A percentile compares a stretch with the other conserved stretches of the same genome.
Evolutionary conservation across 2,329 filamentous ascomycete genomes (phyloP).

Genomic region (Dichotomopilus funicola): DNA sequence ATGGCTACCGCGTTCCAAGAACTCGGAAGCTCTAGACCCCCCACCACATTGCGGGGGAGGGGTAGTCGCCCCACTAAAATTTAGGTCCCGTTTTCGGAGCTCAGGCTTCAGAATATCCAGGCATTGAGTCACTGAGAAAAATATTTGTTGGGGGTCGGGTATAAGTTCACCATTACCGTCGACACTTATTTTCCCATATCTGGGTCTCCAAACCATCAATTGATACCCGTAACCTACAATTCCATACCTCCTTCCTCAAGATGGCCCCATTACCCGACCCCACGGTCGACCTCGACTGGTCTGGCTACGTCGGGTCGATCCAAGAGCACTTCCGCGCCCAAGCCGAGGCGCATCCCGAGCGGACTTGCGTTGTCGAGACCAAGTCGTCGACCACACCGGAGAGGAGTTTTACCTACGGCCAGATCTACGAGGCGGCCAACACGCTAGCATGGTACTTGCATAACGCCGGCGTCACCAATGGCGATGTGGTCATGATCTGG

Average conservation of each 20-base stretch:
- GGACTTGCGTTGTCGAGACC: slow-evolving; percentile 45
- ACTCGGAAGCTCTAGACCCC: background rate
- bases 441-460: slow-evolving; percentile 72
- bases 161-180: background rate
- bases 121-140: slow-evolving; percentile 1
- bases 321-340: slow-evolving; percentile 63
- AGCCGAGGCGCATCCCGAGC: slow-evolving; percentile 61
- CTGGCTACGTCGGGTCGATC: slow-evolving; percentile 52
- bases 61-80: slow-evolving; percentile 4
- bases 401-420: slow-evolving; percentile 71
- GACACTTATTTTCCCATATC: background rate
- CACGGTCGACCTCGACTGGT: slow-evolving; percentile 61
- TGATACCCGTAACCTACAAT: too few species aligned
- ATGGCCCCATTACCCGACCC: slow-evolving; percentile 48
- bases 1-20: background rate
- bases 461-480: slow-evolving; percentile 63
- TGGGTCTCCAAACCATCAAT: background rate
- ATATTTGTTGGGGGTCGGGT: slow-evolving; percentile 3
- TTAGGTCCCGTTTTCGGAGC: slow-evolving; percentile 13
- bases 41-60: slow-evolving; percentile 2
- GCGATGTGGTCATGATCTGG: slow-evolving; percentile 91
- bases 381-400: slow-evolving; percentile 42
- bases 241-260: background rate
- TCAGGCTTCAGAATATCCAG: background rate
- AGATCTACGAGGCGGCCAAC: slow-evolving; percentile 82